Base-by-base conservation (phyloP, 2,329 filamentous ascomycete species). In the Pseudogymnoascus verrucosus region DNA sequence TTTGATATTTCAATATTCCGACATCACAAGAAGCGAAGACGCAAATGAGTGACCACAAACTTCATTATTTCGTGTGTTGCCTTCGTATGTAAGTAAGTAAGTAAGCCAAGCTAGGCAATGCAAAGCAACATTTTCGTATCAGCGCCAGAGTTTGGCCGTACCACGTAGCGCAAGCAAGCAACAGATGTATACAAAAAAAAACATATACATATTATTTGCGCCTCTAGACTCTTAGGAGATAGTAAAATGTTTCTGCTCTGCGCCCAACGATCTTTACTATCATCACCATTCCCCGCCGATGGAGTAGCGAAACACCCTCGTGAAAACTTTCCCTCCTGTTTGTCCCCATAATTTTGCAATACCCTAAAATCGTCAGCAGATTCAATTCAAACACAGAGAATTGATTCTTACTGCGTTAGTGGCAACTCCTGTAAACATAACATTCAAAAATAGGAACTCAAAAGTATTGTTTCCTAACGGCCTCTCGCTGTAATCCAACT, bases 371-470 rank as follows among this genome's bases (percentile, higher is more conserved):
- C 5, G 19, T 44, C 2, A 44, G 40, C 40, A 7, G 19, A 23
- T 23, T 6, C 2, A 23, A 44, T 6, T 7, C 19, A 44, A 23
- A 19, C 40, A 42, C n/a, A 14, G 19, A 5, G 11, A 23, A 12
- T 23, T 42, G 39, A 19, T 4, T 76, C 75, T 71, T 67, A 79
- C 76, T 64, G 75, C 76, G 68, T 80, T 77, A 54, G 78, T 68
- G 67, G 73, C 74, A 11, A 79, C 76, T 6, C 78, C 81, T 28
- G 74, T 75, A 66, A 83, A 79, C 80, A 84, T 83, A 0, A 79
- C 71, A 19, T 74, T 70, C 16, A 84, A 74, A 67, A 84, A 83
- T 4, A 74, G 74, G 47, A 71, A 71, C 69, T 84, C 82, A 7
- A 74, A 71, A 1, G 66, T 67, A 67, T 77, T 81, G 14, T 69